Evolutionary conservation across 306 rosid genomes (phyloP).

Genomic region (Trifolium repens): DNA sequence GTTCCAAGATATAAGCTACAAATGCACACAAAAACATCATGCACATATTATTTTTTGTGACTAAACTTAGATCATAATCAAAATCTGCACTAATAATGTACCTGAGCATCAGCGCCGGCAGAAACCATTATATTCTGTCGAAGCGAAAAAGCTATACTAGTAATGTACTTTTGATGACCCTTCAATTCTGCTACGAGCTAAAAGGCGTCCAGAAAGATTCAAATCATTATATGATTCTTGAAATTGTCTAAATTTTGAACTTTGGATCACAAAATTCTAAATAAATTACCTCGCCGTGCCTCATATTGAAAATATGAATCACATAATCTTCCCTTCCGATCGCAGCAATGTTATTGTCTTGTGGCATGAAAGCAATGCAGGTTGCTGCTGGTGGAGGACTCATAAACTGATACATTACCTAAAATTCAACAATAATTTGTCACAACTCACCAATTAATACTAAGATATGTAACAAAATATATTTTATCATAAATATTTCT

Average conservation of each 20-base stretch:
- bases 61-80: too few relatives aligned
- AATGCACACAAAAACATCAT: not conserved
- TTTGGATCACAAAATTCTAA: not conserved
- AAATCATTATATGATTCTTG: slow-evolving; percentile 15
- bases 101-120: slow-evolving; percentile 77
- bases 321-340: slow-evolving; percentile 79
- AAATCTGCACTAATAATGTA: too few relatives aligned
- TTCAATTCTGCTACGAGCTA: slow-evolving; percentile 63
- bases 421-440: slow-evolving; percentile 11
- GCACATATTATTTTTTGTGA: not conserved
- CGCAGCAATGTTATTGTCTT: slow-evolving; percentile 77
- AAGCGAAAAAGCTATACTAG: slow-evolving; percentile 71
- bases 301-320: slow-evolving; percentile 66
- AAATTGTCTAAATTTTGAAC: slow-evolving; percentile 24
- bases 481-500: not conserved
- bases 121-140: slow-evolving; percentile 64
- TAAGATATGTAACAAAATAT: not conserved
- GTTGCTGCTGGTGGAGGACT: slow-evolving; percentile 73
- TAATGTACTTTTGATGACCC: slow-evolving; percentile 70
- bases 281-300: slow-evolving; percentile 63
- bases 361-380: slow-evolving; percentile 67
- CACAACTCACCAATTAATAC: not conserved
- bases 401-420: slow-evolving; percentile 72
- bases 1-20: slow-evolving; percentile 55
- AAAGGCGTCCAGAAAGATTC: slow-evolving; percentile 13